Evolutionary conservation across 1,284 basidiomycete genomes (phyloP).

Genomic region (Trichosporon coremiiforme): DNA sequence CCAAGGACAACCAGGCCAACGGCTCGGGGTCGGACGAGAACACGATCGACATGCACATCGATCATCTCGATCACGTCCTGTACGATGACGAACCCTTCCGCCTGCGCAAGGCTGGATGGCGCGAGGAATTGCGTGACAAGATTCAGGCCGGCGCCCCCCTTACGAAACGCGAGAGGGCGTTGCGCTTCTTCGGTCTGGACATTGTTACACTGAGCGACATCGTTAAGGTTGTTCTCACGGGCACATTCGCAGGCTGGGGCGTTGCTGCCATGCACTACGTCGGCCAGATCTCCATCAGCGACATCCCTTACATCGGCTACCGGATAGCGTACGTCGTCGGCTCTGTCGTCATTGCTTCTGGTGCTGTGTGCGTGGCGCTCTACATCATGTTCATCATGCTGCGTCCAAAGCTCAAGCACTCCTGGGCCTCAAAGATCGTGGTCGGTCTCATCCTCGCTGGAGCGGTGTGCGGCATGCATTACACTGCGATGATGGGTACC

Average conservation of each 20-base stretch:
- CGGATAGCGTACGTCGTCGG: conserved; percentile 53
- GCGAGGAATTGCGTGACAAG: conserved; percentile 28
- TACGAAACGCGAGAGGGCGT: conserved; percentile 30
- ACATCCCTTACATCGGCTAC: conserved; percentile 56
- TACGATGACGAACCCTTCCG: conserved; percentile 23
- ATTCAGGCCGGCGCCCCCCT: conserved; percentile 25
- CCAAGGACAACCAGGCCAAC: conserved; percentile 17
- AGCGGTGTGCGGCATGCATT: conserved; percentile 57
- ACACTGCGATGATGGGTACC: conserved; percentile 51
- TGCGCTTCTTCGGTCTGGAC: conserved; percentile 51
- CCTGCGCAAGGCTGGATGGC: conserved; percentile 24
- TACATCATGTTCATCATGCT: conserved; percentile 60
- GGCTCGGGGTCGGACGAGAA: conserved; percentile 13
- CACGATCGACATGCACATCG: conserved; percentile 15
- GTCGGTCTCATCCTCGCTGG: conserved; percentile 56
- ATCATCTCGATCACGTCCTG: conserved; percentile 11
- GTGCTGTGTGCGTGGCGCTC: conserved; percentile 56
- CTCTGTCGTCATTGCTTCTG: conserved; percentile 57
- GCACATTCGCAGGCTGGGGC: conserved; percentile 57
- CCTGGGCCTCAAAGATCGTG: conserved; percentile 54
- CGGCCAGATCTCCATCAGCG: conserved; percentile 58
- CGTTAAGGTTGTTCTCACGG: conserved; percentile 55
- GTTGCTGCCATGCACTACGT: conserved; percentile 60
- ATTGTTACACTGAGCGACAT: conserved; percentile 54
- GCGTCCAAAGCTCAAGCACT: conserved; percentile 58